Evolutionary conservation across 1,139 yeast genomes (phyloP).

Genomic region (Scheffersomyces insectosa): DNA sequence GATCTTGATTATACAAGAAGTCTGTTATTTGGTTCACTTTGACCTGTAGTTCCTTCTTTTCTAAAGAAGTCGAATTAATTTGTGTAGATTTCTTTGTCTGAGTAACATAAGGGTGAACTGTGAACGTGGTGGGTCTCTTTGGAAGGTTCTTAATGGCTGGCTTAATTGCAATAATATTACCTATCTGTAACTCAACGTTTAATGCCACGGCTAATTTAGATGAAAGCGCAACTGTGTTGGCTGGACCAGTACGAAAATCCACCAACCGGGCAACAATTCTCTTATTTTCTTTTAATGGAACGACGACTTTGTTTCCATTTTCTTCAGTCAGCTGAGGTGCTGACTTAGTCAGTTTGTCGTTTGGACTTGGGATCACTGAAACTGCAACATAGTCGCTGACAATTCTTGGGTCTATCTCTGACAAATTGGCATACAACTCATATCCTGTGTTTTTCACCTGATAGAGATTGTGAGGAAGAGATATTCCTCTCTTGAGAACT

Average conservation of each 20-base stretch:
- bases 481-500: constrained; percentile 53
- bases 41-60: constrained; percentile 29
- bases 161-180: constrained; percentile 56
- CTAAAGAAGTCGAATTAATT: constrained; percentile 28
- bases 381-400: constrained; percentile 55
- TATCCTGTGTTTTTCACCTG: constrained; percentile 16
- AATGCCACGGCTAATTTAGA: constrained; percentile 58
- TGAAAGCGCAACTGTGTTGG: constrained; percentile 58
- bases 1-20: constrained; percentile 22
- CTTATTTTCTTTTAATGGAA: constrained; percentile 35
- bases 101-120: constrained; percentile 59
- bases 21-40: constrained; percentile 18
- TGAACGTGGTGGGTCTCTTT: constrained; percentile 43
- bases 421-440: constrained; percentile 46
- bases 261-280: constrained; percentile 58
- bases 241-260: constrained; percentile 35
- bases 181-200: constrained; percentile 50
- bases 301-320: constrained; percentile 5
- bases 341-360: constrained; percentile 22
- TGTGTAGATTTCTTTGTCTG: constrained; percentile 34
- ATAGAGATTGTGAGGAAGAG: constrained; percentile 52
- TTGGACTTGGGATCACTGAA: constrained; percentile 58
- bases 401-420: constrained; percentile 31
- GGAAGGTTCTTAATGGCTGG: constrained; percentile 43
- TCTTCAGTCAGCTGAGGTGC: constrained; percentile 13